phyloP scores from a whole-genome alignment of 2,329 filamentous ascomycete genomes.

The Fusarium tricinctum region DNA sequence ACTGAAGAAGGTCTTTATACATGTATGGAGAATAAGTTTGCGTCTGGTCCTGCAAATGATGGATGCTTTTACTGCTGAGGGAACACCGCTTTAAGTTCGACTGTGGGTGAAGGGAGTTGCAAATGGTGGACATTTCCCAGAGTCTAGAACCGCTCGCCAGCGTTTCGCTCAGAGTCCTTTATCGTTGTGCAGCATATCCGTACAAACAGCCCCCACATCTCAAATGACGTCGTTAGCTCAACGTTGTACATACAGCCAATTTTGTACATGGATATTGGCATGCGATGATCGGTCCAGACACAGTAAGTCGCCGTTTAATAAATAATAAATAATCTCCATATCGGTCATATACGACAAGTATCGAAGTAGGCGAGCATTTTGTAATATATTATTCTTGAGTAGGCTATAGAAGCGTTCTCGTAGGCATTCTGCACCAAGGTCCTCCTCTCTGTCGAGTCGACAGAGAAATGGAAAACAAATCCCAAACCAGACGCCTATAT shows the following conservation, averaged over 20 bases:
- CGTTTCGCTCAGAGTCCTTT: slow-evolving; percentile 20
- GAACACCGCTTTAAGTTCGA: not conserved
- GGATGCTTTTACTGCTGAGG: slow-evolving; percentile 1
- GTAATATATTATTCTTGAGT: not conserved
- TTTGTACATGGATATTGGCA: not conserved
- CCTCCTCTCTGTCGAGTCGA: slow-evolving; percentile 1
- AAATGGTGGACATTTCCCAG: not conserved
- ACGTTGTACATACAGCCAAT: not conserved
- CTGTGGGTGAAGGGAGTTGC: not conserved
- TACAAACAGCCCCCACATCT: slow-evolving; percentile 26
- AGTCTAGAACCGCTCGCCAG: slow-evolving; percentile 5
- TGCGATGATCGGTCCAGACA: not conserved
- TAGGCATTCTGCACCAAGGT: slow-evolving; percentile 21
- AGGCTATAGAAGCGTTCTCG: slow-evolving; percentile 20
- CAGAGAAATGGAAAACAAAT: slow-evolving; percentile 20
- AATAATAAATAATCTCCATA: not conserved
- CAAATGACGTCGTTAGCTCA: slow-evolving; percentile 38
- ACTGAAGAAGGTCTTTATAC: not conserved
- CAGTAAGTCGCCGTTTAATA: not conserved
- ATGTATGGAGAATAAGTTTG: slow-evolving; percentile 7
- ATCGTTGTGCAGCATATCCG: slow-evolving; percentile 29
- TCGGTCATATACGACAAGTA: too few relatives aligned
- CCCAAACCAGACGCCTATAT: slow-evolving; percentile 20
- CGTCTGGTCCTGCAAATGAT: not conserved
- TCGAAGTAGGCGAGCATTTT: too few relatives aligned